A percentile compares a stretch with the other conserved stretches of the same genome.
Evolutionary conservation across 495 filamentous ascomycete species (phyloP).

Genomic region (Neurospora sp.): DNA sequence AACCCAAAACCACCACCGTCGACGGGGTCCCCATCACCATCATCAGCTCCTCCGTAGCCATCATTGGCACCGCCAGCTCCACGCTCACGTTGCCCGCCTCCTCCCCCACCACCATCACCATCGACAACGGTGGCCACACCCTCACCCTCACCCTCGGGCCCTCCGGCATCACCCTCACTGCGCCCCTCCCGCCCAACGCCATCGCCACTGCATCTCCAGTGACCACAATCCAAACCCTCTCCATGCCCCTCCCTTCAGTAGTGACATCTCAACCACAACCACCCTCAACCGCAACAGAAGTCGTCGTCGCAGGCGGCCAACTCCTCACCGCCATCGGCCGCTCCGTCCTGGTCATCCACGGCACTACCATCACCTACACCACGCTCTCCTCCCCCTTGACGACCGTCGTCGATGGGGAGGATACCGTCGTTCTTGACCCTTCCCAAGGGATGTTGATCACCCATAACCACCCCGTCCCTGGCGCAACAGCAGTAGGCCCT

Average conservation of each 20-base stretch:
- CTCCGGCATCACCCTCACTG: not conserved
- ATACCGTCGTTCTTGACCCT: constrained; percentile 37
- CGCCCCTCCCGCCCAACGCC: not conserved
- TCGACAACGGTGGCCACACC: not conserved
- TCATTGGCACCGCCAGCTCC: constrained; percentile 30
- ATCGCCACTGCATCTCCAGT: not conserved
- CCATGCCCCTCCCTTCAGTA: not conserved
- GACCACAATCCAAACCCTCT: not conserved
- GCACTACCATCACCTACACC: constrained; percentile 34
- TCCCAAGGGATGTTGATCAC: constrained; percentile 26
- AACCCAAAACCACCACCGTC: constrained; percentile 33
- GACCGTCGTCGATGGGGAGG: constrained; percentile 24
- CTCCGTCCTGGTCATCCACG: constrained; percentile 32
- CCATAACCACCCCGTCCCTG: not conserved
- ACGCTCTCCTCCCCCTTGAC: constrained; percentile 14
- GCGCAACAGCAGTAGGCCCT: not conserved
- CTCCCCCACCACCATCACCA: constrained; percentile 17
- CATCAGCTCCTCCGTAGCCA: constrained; percentile 31
- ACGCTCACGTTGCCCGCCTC: constrained; percentile 27
- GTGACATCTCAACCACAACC: not conserved
- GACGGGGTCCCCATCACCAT: constrained; percentile 38
- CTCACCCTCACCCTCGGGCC: not conserved
- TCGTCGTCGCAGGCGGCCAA: constrained; percentile 33
- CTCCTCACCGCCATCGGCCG: constrained; percentile 36
- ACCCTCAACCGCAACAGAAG: constrained; percentile 8